These are phyloP conservation scores for Hevea brasiliensis DNA, from an alignment of 345 rosid species.

Conservation along the genomic window DNA sequence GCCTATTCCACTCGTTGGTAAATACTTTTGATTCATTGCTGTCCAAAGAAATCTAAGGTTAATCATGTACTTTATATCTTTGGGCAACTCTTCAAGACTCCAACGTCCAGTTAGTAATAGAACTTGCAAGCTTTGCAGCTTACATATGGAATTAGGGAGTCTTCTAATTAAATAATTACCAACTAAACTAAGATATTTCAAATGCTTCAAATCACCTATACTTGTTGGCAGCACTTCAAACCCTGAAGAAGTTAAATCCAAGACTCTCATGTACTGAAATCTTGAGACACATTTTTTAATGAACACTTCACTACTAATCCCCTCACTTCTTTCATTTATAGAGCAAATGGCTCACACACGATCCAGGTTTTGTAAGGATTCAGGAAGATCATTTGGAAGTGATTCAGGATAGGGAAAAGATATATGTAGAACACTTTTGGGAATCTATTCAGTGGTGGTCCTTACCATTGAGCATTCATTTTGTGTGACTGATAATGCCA, in stretches of 20 bases:
- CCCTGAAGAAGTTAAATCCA: too few species aligned
- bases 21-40: too few species aligned
- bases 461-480: too few species aligned
- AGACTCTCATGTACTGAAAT: conserved; percentile 4
- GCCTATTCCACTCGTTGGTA: too few species aligned
- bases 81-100: conserved; percentile 24
- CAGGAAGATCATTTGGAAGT: not conserved
- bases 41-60: too few species aligned
- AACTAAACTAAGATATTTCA: conserved; percentile 11
- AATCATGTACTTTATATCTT: conserved; percentile 19
- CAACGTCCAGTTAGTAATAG: conserved; percentile 12
- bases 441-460: not conserved
- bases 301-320: conserved; percentile 3
- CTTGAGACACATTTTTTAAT: conserved; percentile 7
- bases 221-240: too few species aligned
- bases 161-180: not conserved
- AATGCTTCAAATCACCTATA: too few species aligned
- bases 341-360: conserved; percentile 23
- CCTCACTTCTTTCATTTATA: not conserved
- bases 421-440: conserved; percentile 17
- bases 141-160: conserved; percentile 27
- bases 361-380: too few species aligned
- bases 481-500: too few species aligned
- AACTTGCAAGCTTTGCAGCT: conserved; percentile 27
- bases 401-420: not conserved